Base-by-base conservation (phyloP, 371 early-diverging fungal species). In the Aphelidium insulamus region DNA sequence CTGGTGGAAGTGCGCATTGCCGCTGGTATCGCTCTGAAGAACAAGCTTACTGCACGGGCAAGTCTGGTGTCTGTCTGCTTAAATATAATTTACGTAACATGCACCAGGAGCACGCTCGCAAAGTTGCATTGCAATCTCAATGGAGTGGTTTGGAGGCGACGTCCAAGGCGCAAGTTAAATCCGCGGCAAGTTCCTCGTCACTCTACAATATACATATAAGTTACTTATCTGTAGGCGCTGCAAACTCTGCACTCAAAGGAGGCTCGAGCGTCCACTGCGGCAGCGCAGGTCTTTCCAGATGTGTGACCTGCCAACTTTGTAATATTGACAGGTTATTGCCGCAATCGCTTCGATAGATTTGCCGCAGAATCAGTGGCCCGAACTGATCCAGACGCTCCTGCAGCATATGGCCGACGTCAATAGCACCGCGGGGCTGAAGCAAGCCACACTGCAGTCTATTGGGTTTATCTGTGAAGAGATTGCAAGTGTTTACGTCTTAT, bases 311-410 rank as follows among this genome's bases (percentile, higher is more conserved):
- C 22, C 23, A 15, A 12, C 11, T 29, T 20, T 27, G 33, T 15
- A 25, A 26, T 36, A 39, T 20, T 39, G 22, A 15, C 57, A 75
- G 67, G 64, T 71, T 26, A 61, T 86, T 38, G 72, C 88, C 23
- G 83, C 88, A 26, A 78, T 94, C 47, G 82, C 84, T 8, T 74
- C 68, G 31, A 75, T 88, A 26, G 95, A 94, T 46, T 55, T 94
- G 34, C 88, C 87, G 21, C 45, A 50, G 17, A 55, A 65, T 8
- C 60, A 69, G 41, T 91, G 95, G 90, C 59, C 57, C 21, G 83
- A 87, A 32, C 52, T 88, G 33, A 83, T 94, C 46, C 53, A 47
- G 19, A 49, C 54, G 21, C 59, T 91, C 50, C 55, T 88, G 23
- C 59, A 68, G 16, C 80, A 76, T 39, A 62, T 85, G 14, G 40